Evolutionary conservation across 176 grass and related monocot genomes (phyloP).

Genomic region (Carex parvula): DNA sequence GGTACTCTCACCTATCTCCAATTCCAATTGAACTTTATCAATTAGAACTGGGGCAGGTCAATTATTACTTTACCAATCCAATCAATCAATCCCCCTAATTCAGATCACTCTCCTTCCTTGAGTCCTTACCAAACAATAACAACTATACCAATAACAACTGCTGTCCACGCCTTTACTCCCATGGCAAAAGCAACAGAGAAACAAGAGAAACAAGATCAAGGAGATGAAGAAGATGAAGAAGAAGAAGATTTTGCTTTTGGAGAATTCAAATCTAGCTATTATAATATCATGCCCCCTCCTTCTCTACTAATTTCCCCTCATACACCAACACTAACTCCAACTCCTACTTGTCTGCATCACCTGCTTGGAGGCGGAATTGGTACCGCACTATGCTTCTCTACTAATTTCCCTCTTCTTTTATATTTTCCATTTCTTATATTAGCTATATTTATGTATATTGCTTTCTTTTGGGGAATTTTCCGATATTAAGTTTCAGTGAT

Average conservation of each 20-base stretch:
- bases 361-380: slow-evolving; percentile 27
- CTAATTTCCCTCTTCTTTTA: background rate
- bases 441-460: too few relatives aligned
- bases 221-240: background rate
- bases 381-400: background rate
- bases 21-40: background rate
- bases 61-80: too few relatives aligned
- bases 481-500: background rate
- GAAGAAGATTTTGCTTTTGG: slow-evolving; percentile 11
- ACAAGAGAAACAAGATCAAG: too few relatives aligned
- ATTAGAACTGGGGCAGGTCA: too few relatives aligned
- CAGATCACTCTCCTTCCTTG: too few relatives aligned
- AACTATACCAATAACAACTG: too few relatives aligned
- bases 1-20: background rate
- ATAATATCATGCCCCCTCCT: background rate
- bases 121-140: too few relatives aligned
- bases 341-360: slow-evolving; percentile 7
- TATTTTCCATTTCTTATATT: background rate
- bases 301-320: background rate
- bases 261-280: slow-evolving; percentile 9
- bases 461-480: too few relatives aligned
- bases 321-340: background rate
- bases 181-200: too few relatives aligned
- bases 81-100: too few relatives aligned
- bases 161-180: too few relatives aligned